These are phyloP conservation scores for Coniochaeta hoffmannii DNA, from an alignment of 2,329 filamentous ascomycete species.

Conservation along the genomic window DNA sequence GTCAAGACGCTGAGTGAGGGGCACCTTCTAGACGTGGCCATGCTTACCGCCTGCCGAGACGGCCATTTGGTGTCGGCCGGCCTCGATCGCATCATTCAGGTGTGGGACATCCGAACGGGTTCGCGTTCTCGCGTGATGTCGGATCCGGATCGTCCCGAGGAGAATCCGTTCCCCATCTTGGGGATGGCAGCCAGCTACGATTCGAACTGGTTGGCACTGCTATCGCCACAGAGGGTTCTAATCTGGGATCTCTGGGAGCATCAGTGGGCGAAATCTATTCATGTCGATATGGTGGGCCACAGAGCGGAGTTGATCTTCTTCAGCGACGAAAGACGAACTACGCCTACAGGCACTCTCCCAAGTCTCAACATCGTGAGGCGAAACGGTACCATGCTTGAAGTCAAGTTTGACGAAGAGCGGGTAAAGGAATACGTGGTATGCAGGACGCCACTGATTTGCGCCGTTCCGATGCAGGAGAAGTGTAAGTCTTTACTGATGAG, in stretches of 20 bases:
- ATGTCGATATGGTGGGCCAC: constrained; percentile 49
- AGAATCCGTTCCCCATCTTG: constrained; percentile 50
- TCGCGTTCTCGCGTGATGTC: constrained; percentile 34
- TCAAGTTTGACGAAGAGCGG: constrained; percentile 38
- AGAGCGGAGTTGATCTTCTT: constrained; percentile 60
- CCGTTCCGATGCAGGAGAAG: constrained; percentile 36
- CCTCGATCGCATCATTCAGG: constrained; percentile 59
- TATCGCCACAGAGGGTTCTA: constrained; percentile 50
- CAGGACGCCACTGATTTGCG: constrained; percentile 43
- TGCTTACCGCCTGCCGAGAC: constrained; percentile 53
- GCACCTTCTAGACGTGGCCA: constrained; percentile 62
- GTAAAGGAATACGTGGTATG: constrained; percentile 40
- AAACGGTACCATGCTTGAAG: constrained; percentile 55
- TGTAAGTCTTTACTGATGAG: constrained; percentile 22
- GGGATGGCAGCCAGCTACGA: constrained; percentile 57
- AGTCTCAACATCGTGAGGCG: constrained; percentile 55
- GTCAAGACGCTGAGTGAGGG: constrained; percentile 54
- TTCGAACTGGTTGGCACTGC: constrained; percentile 58
- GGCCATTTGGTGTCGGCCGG: constrained; percentile 63
- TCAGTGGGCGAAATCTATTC: constrained; percentile 46
- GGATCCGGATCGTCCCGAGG: constrained; percentile 23
- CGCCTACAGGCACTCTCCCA: no score
- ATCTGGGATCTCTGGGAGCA: constrained; percentile 57
- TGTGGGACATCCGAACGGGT: constrained; percentile 54
- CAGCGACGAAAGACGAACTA: constrained; percentile 26